Evolutionary conservation across 1,139 yeast species (phyloP), one percentile per base, ranked within the genome.

Genomic region (Geotrichum cucujoidarum): DNA sequence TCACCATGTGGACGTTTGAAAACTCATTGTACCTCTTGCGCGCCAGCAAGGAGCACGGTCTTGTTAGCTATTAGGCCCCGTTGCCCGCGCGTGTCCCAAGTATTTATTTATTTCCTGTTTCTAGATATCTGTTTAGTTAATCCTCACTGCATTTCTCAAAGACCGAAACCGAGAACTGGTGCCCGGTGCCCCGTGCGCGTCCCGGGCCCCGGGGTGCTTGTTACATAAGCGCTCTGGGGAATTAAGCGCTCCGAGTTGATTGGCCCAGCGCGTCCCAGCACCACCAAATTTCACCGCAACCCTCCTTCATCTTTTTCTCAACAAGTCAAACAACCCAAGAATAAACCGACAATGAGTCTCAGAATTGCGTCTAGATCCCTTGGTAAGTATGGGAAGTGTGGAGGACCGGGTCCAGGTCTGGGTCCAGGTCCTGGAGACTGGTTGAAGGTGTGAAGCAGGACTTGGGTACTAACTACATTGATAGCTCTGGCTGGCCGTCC

Each of bases 1-100:
- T 86, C 3, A 79, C 90, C n/a, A 70, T 88, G 48, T 83, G 81
- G 71, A 71, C 80, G 18, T 88, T 83, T 63, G 95, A 88, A 59
- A 67, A 68, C 49, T 51, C 61, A 7, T 53, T 67, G 56, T 32
- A 48, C 24, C 16, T 49, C 2, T 29, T 58, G 41, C 37, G 59
- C 13, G 30, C 24, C 20, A 20, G 51, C 29, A 53, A 53, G 39
- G 45, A 44, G 7, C 31, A 43, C 5, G 48, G 46, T 16, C 46
- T 27, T 24, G 11, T 49, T 4, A 39, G 29, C 35, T 49, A 49
- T 29, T 49, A 35, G 36, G 14, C 20, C 16, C 8, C 8, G 14
- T 27, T 33, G 17, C 38, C 13, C 22, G 7, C n/a, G n/a, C n/a
- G n/a, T n/a, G n/a, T n/a, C n/a, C n/a, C n/a, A n/a, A 10, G 31